These are phyloP conservation scores for Verticillium albo-atrum DNA, from an alignment of 2,329 filamentous ascomycete species.

Conservation along the genomic window DNA sequence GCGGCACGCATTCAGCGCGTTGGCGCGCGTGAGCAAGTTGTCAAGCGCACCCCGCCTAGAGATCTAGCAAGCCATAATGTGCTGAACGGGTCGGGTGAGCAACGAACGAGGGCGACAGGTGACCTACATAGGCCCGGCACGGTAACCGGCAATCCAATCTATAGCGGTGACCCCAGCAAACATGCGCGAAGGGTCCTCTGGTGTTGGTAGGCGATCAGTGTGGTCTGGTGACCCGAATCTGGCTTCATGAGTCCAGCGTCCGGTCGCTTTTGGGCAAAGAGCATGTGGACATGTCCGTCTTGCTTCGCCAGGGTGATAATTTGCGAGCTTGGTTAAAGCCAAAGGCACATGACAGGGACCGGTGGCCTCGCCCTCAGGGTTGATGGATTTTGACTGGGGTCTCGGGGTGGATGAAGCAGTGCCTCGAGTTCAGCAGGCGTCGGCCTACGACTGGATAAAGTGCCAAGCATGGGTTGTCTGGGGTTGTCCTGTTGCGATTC, in stretches of 20 bases:
- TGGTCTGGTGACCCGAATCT: slow-evolving; percentile 8
- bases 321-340: too few relatives aligned
- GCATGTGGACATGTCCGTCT: too few relatives aligned
- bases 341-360: background rate
- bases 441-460: background rate
- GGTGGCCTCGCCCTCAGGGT: background rate
- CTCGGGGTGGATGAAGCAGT: background rate
- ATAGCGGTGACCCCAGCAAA: background rate
- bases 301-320: too few relatives aligned
- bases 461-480: slow-evolving; percentile 1
- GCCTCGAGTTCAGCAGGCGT: background rate
- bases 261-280: background rate
- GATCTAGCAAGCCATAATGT: background rate
- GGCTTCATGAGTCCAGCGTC: background rate
- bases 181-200: slow-evolving; percentile 7
- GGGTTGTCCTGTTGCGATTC: background rate
- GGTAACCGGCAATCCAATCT: background rate
- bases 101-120: background rate
- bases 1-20: background rate
- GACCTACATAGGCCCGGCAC: background rate
- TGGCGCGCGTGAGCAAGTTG: background rate
- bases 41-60: background rate
- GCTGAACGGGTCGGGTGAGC: background rate
- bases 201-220: background rate
- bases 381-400: background rate